Evolutionary conservation across 768 basidiomycete genomes (phyloP).

Genomic region (Hebeloma cylindrosporum): DNA sequence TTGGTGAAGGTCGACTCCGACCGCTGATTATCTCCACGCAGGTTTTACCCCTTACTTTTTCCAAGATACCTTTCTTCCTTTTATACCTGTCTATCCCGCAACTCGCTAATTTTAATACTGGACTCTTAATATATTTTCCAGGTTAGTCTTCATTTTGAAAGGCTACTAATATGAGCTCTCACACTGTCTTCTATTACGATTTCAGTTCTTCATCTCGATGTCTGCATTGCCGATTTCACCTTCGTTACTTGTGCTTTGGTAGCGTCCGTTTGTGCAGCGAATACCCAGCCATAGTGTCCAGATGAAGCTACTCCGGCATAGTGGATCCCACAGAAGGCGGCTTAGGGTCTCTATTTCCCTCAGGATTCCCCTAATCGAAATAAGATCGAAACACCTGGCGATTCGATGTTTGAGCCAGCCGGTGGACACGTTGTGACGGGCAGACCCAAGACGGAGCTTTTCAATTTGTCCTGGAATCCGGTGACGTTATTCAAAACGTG

Average conservation of each 20-base stretch:
- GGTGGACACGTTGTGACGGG: too few species aligned
- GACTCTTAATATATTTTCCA: neutral
- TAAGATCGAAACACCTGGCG: too few species aligned
- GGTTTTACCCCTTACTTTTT: slow-evolving; percentile 1
- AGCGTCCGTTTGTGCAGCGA: too few species aligned
- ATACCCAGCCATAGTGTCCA: too few species aligned
- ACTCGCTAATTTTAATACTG: neutral
- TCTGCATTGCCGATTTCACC: neutral
- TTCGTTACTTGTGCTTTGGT: neutral
- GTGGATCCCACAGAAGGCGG: too few species aligned
- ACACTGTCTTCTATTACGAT: neutral
- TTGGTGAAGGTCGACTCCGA: slow-evolving; percentile 59
- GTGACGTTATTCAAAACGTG: too few species aligned
- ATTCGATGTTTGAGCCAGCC: too few species aligned
- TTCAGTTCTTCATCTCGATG: neutral
- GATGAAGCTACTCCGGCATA: too few species aligned
- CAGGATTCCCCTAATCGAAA: too few species aligned
- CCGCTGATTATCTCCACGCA: slow-evolving; percentile 24
- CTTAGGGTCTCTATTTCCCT: too few species aligned
- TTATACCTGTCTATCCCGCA: neutral
- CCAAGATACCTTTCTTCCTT: slow-evolving; percentile 2
- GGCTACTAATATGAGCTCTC: neutral
- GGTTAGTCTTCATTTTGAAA: slow-evolving; percentile 5
- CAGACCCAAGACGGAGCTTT: too few species aligned
- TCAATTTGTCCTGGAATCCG: too few species aligned